Evolutionary conservation across 2,329 filamentous ascomycete genomes (phyloP).

Genomic region (Fusarium sp.): DNA sequence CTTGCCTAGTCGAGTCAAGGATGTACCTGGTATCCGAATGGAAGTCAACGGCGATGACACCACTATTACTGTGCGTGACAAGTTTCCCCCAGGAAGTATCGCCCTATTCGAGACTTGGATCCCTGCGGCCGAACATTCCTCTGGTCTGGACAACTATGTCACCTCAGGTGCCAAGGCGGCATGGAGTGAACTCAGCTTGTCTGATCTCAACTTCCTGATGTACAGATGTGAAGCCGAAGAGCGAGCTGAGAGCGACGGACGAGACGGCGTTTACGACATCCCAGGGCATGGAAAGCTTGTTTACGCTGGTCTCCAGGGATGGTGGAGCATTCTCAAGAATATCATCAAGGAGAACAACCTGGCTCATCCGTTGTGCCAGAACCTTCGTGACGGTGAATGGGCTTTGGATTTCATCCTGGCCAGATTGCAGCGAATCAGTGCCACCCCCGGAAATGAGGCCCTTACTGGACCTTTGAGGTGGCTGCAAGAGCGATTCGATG

Average conservation of each 20-base stretch:
- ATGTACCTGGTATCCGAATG: conserved; percentile 78
- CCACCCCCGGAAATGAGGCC: conserved; percentile 69
- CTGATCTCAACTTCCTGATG: conserved; percentile 90
- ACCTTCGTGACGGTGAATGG: conserved; percentile 92
- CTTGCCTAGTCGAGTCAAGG: conserved; percentile 83
- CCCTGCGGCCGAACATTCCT: conserved; percentile 83
- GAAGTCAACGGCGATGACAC: conserved; percentile 79
- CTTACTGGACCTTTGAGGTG: conserved; percentile 77
- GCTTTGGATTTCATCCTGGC: conserved; percentile 87
- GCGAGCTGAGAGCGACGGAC: conserved; percentile 78
- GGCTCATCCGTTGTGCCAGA: conserved; percentile 91
- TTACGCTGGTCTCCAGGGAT: conserved; percentile 97
- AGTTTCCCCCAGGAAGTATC: conserved; percentile 93
- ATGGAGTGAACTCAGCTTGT: conserved; percentile 77
- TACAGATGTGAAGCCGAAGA: conserved; percentile 94
- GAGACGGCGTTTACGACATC: conserved; percentile 89
- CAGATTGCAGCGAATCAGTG: conserved; percentile 78
- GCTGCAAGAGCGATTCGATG: conserved; percentile 86
- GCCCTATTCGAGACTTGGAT: conserved; percentile 97
- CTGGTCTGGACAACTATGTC: conserved; percentile 86
- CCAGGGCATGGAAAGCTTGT: conserved; percentile 86
- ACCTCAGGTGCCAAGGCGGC: conserved; percentile 83
- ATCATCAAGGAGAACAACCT: conserved; percentile 91
- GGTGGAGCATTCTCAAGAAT: conserved; percentile 91
- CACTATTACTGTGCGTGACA: conserved; percentile 80